Percentiles rank a stretch among this genome's conserved stretches.
Conservation (phyloP, 1,139 yeast species). For the Geotrichum klebahnii region DNA sequence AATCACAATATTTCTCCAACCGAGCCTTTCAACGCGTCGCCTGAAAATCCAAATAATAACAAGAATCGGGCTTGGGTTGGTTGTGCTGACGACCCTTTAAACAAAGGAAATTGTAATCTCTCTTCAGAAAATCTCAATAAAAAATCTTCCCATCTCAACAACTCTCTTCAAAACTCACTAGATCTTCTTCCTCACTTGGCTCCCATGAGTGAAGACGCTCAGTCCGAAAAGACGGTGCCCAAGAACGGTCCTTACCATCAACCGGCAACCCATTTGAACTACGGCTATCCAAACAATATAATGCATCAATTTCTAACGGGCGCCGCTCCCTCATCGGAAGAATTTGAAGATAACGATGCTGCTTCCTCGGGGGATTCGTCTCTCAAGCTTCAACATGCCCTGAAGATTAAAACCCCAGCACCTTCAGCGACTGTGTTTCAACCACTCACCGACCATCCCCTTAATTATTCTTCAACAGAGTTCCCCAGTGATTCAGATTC, state of each 20-base stretch:
- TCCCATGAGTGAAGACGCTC: background rate
- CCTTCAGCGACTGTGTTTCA: background rate
- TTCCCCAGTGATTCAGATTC: too few species aligned
- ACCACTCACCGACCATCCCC: too few species aligned
- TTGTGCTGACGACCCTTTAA: too few species aligned
- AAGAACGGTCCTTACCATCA: background rate
- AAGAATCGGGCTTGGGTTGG: too few species aligned
- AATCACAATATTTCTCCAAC: background rate
- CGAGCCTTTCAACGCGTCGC: too few species aligned
- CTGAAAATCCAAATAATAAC: too few species aligned
- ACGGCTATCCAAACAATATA: background rate
- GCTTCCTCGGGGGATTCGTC: constrained; percentile 1
- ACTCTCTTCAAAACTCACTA: background rate
- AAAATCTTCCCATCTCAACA: background rate
- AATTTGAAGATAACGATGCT: too few species aligned
- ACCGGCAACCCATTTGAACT: background rate
- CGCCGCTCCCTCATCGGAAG: too few species aligned
- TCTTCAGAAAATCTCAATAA: background rate
- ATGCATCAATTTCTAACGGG: background rate
- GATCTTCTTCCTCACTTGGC: constrained; percentile 6
- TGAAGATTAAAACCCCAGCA: background rate
- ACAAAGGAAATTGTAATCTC: background rate
- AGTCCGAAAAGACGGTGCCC: background rate
- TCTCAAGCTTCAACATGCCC: background rate
- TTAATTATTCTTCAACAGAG: too few species aligned